Evolutionary conservation across 306 rosid genomes (phyloP).

Genomic region (Cicer chorassanicum): DNA sequence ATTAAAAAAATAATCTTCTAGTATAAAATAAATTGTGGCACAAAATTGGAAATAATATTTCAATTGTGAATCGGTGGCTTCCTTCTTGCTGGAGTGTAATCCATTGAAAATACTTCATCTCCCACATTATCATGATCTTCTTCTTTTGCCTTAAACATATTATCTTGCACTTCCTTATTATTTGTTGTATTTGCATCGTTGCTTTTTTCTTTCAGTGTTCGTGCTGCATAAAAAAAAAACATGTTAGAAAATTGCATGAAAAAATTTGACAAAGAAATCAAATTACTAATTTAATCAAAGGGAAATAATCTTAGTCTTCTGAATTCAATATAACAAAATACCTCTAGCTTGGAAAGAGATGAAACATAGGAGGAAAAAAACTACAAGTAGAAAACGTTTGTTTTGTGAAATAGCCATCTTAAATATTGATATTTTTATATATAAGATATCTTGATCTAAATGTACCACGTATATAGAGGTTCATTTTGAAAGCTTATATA

Average conservation of each 20-base stretch:
- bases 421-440: background rate
- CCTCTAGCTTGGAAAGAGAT: slow-evolving; percentile 64
- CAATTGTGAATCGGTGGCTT: slow-evolving; percentile 92
- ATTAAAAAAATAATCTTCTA: background rate
- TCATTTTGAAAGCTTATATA: slow-evolving; percentile 49
- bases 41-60: slow-evolving; percentile 34
- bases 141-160: slow-evolving; percentile 49
- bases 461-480: background rate
- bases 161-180: slow-evolving; percentile 44
- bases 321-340: slow-evolving; percentile 35
- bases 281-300: background rate
- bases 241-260: background rate
- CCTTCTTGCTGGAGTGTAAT: slow-evolving; percentile 78
- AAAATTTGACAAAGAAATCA: background rate
- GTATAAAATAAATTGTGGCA: background rate
- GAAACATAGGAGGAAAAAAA: slow-evolving; percentile 64
- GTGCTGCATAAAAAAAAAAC: slow-evolving; percentile 46
- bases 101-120: slow-evolving; percentile 66
- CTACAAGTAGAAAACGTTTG: slow-evolving; percentile 55
- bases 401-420: slow-evolving; percentile 50
- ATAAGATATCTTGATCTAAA: slow-evolving; percentile 4
- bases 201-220: slow-evolving; percentile 55
- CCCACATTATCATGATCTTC: slow-evolving; percentile 38
- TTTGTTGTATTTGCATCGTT: slow-evolving; percentile 28
- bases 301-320: slow-evolving; percentile 3